Base-by-base conservation (phyloP, 2,329 filamentous ascomycete species). In the Ascomycota sp. region DNA sequence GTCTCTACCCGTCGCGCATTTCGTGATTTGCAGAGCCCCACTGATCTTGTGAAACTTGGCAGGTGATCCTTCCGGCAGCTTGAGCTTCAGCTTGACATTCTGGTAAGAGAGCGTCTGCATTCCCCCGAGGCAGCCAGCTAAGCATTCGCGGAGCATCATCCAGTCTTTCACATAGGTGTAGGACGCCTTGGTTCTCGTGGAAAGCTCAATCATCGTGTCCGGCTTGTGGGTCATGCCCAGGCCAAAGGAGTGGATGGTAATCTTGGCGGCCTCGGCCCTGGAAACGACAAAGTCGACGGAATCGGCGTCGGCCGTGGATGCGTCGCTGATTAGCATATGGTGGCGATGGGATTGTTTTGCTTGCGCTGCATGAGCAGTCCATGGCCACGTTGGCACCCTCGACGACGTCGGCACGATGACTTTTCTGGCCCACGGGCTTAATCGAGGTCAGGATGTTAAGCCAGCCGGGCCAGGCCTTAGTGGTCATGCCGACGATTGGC, bases 101-200 rank as follows among this genome's bases (percentile, higher is more conserved):
- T 95, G 89, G 49, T 98, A 89, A n/a, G 89, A 95, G 20, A 82
- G 75, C 2, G 81, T 83, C 52, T 98, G 89, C 47, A 95, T 67
- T 10, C 82, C 75, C 28, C 89, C 89, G 20, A 98, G 60, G 44
- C 86, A 95, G 26, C 89, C 89, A 17, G 85, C 89, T 27, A 94
- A 65, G 49, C 89, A 95, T 51, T 98, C 89, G 20, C 89, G 76
- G 23, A 98, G 66, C 86, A 95, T 98, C 86, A 95, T 95, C 89
- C 89, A 98, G 51, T 98, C 89, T 55, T 95, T 98, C 41, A 98
- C 85, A 44, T 95, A 98, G 2, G 83, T 91, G 47, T 95, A 98
- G 1, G 83, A 91, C 4, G 85, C 89, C 56, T 95, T 98, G 4
- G 89, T 98, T 35, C 83, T 69, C 6, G 80, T 89, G 1, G 89